Percentiles rank a stretch among this genome's conserved stretches.
Conservation (phyloP, 441 rosid genomes). For the Aleurites moluccanus region DNA sequence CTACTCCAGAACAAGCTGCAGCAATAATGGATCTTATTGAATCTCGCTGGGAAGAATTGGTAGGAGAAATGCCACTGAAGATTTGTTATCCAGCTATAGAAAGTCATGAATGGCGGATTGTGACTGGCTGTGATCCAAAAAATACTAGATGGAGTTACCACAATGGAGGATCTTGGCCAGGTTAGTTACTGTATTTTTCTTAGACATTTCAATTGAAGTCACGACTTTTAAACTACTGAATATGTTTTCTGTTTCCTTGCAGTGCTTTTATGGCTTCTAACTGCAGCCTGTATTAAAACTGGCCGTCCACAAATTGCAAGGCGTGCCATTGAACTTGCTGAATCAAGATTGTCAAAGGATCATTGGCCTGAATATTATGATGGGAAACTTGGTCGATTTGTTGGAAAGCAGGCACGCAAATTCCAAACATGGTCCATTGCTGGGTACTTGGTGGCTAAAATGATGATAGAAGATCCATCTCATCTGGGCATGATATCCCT, state of each 20-base stretch:
- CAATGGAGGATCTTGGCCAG: constrained; percentile 96
- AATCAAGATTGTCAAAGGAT: constrained; percentile 63
- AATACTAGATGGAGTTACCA: constrained; percentile 90
- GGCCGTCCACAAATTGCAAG: constrained; percentile 85
- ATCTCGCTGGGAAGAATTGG: constrained; percentile 86
- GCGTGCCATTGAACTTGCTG: constrained; percentile 65
- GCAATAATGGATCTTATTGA: constrained; percentile 94
- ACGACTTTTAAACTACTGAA: too few species aligned
- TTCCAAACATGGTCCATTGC: constrained; percentile 83
- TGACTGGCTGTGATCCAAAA: constrained; percentile 81
- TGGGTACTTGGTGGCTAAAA: constrained; percentile 81
- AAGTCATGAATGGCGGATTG: constrained; percentile 71
- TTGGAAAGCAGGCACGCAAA: constrained; percentile 77
- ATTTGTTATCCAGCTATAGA: constrained; percentile 85
- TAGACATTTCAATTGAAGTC: neutral
- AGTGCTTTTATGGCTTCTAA: constrained; percentile 83
- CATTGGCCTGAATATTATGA: constrained; percentile 88
- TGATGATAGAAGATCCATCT: constrained; percentile 91
- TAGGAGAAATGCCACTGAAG: constrained; percentile 91
- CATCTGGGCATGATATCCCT: constrained; percentile 75
- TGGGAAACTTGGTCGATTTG: constrained; percentile 67
- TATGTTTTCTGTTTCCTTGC: neutral
- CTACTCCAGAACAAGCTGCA: constrained; percentile 71
- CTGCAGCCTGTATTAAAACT: constrained; percentile 78
- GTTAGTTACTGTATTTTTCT: constrained; percentile 26